Evolutionary conservation across 75 land plant genomes (phyloP).

Genomic region (Sequoia sempervirens): DNA sequence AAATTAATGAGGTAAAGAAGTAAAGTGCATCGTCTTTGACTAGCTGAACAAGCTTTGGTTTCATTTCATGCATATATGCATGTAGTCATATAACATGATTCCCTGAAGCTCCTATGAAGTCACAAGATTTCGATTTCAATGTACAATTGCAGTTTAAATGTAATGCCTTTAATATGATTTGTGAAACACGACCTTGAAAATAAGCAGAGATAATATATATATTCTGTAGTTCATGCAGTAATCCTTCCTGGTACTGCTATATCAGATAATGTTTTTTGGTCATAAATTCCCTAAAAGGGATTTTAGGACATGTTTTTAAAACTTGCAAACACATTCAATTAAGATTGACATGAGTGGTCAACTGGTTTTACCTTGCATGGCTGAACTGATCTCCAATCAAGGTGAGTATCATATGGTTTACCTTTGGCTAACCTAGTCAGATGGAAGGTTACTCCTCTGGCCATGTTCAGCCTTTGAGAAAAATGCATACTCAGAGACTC

Average conservation of each 20-base stretch:
- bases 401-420: not conserved
- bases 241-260: not conserved
- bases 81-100: not conserved
- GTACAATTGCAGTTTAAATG: not conserved
- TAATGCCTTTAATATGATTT: not conserved
- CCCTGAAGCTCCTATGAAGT: not conserved
- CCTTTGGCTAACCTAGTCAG: not conserved
- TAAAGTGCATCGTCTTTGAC: not conserved
- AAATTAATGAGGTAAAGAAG: not conserved
- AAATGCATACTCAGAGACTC: not conserved
- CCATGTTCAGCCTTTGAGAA: not conserved
- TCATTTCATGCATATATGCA: not conserved
- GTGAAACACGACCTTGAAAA: not conserved
- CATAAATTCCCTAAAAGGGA: not conserved
- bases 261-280: not conserved
- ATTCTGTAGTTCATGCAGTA: not conserved
- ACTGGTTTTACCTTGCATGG: not conserved
- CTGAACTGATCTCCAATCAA: not conserved
- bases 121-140: not conserved
- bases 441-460: not conserved
- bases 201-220: not conserved
- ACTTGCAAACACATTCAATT: not conserved
- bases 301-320: not conserved
- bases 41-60: not conserved
- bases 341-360: not conserved